Conservation (phyloP, 176 grass and related monocot species). For the Thinopyrum elongatum region DNA sequence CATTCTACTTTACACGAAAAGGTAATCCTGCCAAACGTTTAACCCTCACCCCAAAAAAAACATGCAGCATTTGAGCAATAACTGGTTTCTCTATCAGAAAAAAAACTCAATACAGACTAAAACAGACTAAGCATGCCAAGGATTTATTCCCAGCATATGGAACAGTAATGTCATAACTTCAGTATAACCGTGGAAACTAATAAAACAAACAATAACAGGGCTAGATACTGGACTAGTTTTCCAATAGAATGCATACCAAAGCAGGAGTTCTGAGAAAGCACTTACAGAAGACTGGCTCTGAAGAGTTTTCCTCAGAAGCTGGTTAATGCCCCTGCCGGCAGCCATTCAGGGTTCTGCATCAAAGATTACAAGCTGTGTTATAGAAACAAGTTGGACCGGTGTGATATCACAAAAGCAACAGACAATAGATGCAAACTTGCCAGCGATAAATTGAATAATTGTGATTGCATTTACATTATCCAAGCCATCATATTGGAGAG, state of each 20-base stretch:
- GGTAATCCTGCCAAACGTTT: background rate
- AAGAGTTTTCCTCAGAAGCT: constrained; percentile 72
- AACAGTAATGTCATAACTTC: background rate
- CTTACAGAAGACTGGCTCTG: constrained; percentile 70
- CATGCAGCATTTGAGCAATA: background rate
- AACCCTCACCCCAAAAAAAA: background rate
- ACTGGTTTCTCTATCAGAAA: background rate
- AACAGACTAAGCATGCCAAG: background rate
- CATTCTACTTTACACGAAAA: background rate
- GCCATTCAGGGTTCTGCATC: constrained; percentile 55
- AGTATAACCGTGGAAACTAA: background rate
- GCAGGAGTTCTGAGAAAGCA: background rate
- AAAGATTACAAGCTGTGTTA: background rate
- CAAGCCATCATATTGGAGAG: background rate
- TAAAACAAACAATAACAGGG: background rate
- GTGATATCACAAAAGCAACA: background rate
- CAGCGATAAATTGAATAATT: background rate
- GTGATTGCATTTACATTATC: background rate
- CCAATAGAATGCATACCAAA: background rate
- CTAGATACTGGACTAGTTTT: background rate
- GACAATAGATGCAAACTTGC: background rate
- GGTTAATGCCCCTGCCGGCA: constrained; percentile 53
- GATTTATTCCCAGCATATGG: background rate
- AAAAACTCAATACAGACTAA: background rate
- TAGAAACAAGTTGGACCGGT: background rate